Evolutionary conservation across 768 basidiomycete species (phyloP).

Genomic region (Candolleomyces aberdarensis): DNA sequence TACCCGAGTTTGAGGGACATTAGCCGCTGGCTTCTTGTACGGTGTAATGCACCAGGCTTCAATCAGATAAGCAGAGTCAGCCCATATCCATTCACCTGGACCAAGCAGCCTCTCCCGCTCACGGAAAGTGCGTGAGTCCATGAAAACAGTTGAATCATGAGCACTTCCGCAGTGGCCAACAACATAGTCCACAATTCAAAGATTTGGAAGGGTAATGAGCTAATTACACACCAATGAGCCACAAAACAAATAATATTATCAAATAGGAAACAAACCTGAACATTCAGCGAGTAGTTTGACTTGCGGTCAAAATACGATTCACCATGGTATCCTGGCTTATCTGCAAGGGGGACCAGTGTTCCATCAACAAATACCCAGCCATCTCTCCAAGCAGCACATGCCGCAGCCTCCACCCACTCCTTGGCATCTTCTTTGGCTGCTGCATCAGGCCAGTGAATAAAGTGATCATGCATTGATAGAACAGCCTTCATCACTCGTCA

Average conservation of each 20-base stretch:
- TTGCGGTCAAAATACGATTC: constrained; percentile 35
- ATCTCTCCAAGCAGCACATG: constrained; percentile 30
- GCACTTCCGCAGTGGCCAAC: constrained; percentile 6
- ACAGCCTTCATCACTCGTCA: constrained; percentile 1
- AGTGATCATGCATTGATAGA: constrained; percentile 6
- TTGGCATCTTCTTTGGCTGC: constrained; percentile 32
- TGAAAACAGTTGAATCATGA: constrained; percentile 7
- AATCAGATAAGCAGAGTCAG: constrained; percentile 27
- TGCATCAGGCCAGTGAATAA: constrained; percentile 23
- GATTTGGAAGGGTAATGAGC: constrained; percentile 9
- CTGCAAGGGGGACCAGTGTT: constrained; percentile 27
- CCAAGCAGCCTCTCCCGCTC: constrained; percentile 12
- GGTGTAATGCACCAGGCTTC: constrained; percentile 21
- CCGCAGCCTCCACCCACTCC: constrained; percentile 28
- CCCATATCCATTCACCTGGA: constrained; percentile 22
- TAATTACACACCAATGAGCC: neutral
- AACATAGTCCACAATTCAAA: constrained; percentile 9
- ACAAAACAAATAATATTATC: constrained; percentile 5
- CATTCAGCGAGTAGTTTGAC: constrained; percentile 32
- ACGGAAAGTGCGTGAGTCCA: constrained; percentile 14
- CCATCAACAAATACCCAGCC: constrained; percentile 37
- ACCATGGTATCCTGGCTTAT: no score
- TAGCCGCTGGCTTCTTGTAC: constrained; percentile 25
- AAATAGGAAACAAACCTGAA: no score
- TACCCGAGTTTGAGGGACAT: constrained; percentile 17